Conservation (phyloP, 2,329 filamentous ascomycete genomes). For the Aspergillus eucalypticola region DNA sequence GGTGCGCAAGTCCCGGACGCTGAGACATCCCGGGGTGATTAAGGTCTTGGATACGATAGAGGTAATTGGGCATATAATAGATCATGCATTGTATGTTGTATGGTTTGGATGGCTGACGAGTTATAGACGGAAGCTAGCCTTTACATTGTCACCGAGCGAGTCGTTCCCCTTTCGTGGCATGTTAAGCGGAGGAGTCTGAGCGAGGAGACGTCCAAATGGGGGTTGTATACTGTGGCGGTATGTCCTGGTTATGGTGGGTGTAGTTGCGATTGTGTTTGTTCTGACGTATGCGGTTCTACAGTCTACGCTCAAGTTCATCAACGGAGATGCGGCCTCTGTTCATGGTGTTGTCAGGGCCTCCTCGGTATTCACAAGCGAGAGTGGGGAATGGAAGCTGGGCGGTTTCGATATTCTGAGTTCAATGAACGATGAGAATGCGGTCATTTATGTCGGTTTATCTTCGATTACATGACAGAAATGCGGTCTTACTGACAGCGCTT, state of each 20-base stretch:
- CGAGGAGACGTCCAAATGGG: conserved; percentile 96
- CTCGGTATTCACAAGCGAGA: conserved; percentile 90
- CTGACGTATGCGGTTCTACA: conserved; percentile 35
- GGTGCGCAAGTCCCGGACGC: conserved; percentile 85
- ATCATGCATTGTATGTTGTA: no score
- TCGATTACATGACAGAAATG: background rate
- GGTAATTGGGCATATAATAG: conserved; percentile 51
- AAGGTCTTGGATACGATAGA: conserved; percentile 94
- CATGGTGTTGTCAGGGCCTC: conserved; percentile 83
- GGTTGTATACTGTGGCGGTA: conserved; percentile 81
- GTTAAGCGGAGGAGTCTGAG: conserved; percentile 83
- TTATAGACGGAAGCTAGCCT: conserved; percentile 88
- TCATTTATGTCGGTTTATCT: conserved; percentile 69
- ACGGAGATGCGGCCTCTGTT: conserved; percentile 86
- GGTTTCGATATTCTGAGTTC: conserved; percentile 93
- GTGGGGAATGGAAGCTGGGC: conserved; percentile 95
- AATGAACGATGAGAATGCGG: conserved; percentile 90
- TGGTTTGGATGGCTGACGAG: conserved; percentile 14
- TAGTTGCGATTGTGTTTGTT: background rate
- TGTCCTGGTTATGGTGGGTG: conserved; percentile 13
- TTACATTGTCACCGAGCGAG: conserved; percentile 90
- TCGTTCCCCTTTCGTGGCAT: conserved; percentile 86
- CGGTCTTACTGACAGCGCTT: conserved; percentile 17
- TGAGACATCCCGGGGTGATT: conserved; percentile 91
- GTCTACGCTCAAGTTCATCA: conserved; percentile 94